Base-by-base conservation (phyloP, 352 stramenopile genomes). In the Phytopythium kandeliae region DNA sequence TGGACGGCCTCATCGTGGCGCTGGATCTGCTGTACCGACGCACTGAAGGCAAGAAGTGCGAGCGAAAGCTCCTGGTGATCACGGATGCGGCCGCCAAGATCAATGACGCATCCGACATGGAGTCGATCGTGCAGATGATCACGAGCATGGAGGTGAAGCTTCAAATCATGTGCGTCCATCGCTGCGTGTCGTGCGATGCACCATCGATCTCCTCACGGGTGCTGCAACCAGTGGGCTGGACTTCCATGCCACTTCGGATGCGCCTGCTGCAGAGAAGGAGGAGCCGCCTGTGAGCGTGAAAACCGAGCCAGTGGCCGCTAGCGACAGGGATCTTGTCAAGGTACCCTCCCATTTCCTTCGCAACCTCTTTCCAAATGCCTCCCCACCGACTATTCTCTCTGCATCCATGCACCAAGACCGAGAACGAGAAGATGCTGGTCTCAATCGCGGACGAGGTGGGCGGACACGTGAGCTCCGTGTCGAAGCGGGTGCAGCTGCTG, bases 351-450 rank as follows among this genome's bases (percentile, higher is more conserved):
- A 1, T 28, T 6, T 33, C 4, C 31, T 13, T 35, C 31, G 4
- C 17, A 37, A 31, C 36, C 12, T 46, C 1, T 52, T 5, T 15
- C 19, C 34, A 24, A 12, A 56, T 47, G 9, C 33, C 5, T 40
- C 38, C 33, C 4, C n/a, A 19, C 21, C 15, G 10, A 33, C 37
- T 7, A 37, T 21, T 15, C 1, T 10, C 17, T 35, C 17, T 22
- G 22, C 0, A 15, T 3, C 11, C 10, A 15, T 31, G 15, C 22
- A 6, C 1, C 12, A 36, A 89, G 70, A 33, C 41, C 2, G 79
- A 92, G 55, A 92, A 92, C 47, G 82, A 92, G 54, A 92, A 92
- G 53, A 90, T 90, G 78, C 75, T 92, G 7, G 75, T 89, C 10
- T 89, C 77, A 12, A 87, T 92, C 10, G 82, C 78, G 3, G 65